Evolutionary conservation across 2,329 filamentous ascomycete genomes (phyloP).

Genomic region (Pleomassaria siparia): DNA sequence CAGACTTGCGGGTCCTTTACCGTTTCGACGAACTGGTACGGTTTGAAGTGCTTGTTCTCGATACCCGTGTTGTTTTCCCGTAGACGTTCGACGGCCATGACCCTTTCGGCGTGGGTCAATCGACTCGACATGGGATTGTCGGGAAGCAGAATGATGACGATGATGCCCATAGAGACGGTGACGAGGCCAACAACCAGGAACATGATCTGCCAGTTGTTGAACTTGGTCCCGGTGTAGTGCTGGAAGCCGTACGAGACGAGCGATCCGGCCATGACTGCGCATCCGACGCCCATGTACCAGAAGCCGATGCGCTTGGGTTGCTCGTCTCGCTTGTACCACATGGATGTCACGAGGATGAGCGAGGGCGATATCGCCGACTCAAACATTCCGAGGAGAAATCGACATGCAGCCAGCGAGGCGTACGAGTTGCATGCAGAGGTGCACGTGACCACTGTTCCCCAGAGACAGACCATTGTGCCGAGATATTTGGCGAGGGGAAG

Average conservation of each 20-base stretch:
- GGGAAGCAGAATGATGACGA: constrained; percentile 41
- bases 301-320: constrained; percentile 34
- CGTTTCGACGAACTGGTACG: constrained; percentile 47
- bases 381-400: constrained; percentile 57
- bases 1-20: constrained; percentile 46
- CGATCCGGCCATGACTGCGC: constrained; percentile 15
- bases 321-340: constrained; percentile 41
- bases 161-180: constrained; percentile 12
- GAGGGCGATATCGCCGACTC: constrained; percentile 60
- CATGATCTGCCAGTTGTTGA: constrained; percentile 26
- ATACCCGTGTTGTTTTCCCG: constrained; percentile 51
- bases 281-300: constrained; percentile 39
- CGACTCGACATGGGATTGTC: constrained; percentile 43
- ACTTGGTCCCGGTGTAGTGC: constrained; percentile 15
- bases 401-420: constrained; percentile 52
- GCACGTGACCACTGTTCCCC: constrained; percentile 19
- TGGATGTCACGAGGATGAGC: constrained; percentile 51
- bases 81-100: constrained; percentile 38
- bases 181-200: constrained; percentile 22
- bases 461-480: constrained; percentile 34
- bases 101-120: constrained; percentile 37
- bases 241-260: constrained; percentile 27
- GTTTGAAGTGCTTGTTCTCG: constrained; percentile 50
- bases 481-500: constrained; percentile 26
- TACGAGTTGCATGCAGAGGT: constrained; percentile 17